phyloP scores from a whole-genome alignment of 2,329 filamentous ascomycete species.

The Botrytis sinoallii region DNA sequence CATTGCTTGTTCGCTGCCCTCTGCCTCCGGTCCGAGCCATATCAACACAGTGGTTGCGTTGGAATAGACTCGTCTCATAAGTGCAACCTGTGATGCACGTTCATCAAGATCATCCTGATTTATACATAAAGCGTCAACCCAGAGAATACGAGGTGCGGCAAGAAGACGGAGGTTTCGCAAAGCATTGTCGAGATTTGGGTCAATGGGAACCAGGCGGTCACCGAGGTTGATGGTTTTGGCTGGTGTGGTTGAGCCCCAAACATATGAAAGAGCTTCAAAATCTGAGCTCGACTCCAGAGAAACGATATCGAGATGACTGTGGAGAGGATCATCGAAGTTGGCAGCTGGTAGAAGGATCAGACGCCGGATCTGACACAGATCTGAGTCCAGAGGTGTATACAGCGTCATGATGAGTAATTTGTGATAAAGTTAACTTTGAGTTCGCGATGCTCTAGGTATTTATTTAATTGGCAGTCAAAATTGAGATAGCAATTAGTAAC shows the following conservation, averaged over 20 bases:
- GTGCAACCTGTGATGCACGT: slow-evolving; percentile 23
- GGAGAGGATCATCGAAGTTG: background rate
- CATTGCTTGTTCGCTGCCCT: slow-evolving; percentile 9
- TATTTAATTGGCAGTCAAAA: background rate
- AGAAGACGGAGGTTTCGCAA: slow-evolving; percentile 6
- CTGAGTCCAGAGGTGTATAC: background rate
- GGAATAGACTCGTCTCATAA: slow-evolving; percentile 30
- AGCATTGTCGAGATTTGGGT: slow-evolving; percentile 20
- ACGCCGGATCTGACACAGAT: slow-evolving; percentile 13
- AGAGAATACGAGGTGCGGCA: slow-evolving; percentile 2
- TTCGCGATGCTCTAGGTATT: background rate
- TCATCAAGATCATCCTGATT: slow-evolving; percentile 26
- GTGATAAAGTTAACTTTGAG: background rate
- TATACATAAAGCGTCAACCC: slow-evolving; percentile 26
- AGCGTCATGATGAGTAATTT: background rate
- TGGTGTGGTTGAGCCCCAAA: slow-evolving; percentile 11
- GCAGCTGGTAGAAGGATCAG: slow-evolving; percentile 11
- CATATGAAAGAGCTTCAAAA: slow-evolving; percentile 24
- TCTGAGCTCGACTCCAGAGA: slow-evolving; percentile 8
- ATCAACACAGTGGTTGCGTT: slow-evolving; percentile 16
- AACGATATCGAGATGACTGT: slow-evolving; percentile 12
- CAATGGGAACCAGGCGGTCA: background rate
- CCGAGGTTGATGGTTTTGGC: slow-evolving; percentile 6
- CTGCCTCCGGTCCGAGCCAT: slow-evolving; percentile 18
- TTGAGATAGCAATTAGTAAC: accelerated